A percentile compares a stretch with the other conserved stretches of the same genome.
Conservation (phyloP, 805 yeast species). For the Suhomyces canberraensis region DNA sequence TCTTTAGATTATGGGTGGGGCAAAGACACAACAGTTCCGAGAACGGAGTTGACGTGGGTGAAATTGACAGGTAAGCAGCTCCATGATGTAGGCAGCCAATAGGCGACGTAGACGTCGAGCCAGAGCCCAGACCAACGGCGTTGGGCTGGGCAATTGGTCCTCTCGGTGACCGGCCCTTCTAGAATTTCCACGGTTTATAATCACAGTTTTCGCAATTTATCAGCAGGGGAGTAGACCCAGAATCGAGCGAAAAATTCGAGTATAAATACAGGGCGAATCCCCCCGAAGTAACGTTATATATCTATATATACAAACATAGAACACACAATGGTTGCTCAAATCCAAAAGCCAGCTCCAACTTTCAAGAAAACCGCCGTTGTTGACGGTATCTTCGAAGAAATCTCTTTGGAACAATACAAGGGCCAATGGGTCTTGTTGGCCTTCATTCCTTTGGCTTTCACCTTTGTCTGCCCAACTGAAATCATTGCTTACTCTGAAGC, state of each 20-base stretch:
- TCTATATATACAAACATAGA: conserved; percentile 2
- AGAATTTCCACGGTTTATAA: conserved; percentile 8
- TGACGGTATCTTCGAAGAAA: conserved; percentile 94
- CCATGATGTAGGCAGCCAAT: too few species aligned
- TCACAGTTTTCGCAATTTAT: conserved; percentile 7
- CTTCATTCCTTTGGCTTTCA: conserved; percentile 98
- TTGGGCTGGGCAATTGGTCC: too few species aligned
- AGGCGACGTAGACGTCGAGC: too few species aligned
- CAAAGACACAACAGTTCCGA: too few species aligned
- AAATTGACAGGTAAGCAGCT: too few species aligned
- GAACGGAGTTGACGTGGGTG: too few species aligned
- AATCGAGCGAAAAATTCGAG: not conserved
- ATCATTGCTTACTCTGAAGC: conserved; percentile 98
- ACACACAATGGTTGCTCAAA: conserved; percentile 79
- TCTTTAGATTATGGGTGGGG: too few species aligned
- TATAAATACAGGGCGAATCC: conserved; percentile 1
- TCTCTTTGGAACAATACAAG: conserved; percentile 89
- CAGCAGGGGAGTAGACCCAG: too few species aligned
- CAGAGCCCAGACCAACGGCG: too few species aligned
- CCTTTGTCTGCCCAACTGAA: conserved; percentile 99
- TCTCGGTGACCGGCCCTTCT: conserved; percentile 4
- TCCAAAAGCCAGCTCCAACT: conserved; percentile 94
- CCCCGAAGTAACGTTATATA: not conserved
- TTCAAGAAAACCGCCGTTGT: conserved; percentile 97
- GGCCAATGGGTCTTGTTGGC: conserved; percentile 98